A percentile compares a stretch with the other conserved stretches of the same genome.
These are phyloP conservation scores for Kuraishia piskuri DNA, from an alignment of 805 yeast genomes.

Conservation along the genomic window DNA sequence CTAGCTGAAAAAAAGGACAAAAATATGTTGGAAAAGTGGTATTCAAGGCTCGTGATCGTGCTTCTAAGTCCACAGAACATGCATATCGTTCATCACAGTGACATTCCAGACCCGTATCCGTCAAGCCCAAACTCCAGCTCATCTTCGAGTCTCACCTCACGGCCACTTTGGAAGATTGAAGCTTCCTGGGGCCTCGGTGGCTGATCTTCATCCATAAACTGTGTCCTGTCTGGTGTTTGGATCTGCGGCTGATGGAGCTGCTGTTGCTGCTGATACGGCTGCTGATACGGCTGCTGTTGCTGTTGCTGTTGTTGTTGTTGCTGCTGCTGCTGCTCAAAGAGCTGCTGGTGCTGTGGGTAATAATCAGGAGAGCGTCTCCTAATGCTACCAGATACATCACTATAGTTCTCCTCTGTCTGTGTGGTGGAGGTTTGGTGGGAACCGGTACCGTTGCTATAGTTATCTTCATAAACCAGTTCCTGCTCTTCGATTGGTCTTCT, in stretches of 20 bases:
- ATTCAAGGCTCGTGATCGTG: neutral
- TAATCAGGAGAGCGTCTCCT: neutral
- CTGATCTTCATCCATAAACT: slow-evolving; percentile 30
- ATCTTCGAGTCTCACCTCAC: slow-evolving; percentile 43
- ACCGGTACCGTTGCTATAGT: neutral
- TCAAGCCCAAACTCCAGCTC: slow-evolving; percentile 66
- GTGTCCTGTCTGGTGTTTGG: slow-evolving; percentile 35
- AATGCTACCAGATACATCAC: neutral
- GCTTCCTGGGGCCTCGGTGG: slow-evolving; percentile 62
- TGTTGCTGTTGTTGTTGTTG: slow-evolving; percentile 18
- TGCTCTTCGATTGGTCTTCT: slow-evolving; percentile 61
- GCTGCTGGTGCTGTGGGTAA: slow-evolving; percentile 8
- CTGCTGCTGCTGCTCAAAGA: slow-evolving; percentile 10
- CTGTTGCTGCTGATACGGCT: slow-evolving; percentile 23
- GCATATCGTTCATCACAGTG: slow-evolving; percentile 1
- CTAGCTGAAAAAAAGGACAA: neutral
- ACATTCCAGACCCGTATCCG: slow-evolving; percentile 23
- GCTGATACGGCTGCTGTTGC: slow-evolving; percentile 14
- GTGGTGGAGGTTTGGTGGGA: neutral
- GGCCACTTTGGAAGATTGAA: slow-evolving; percentile 8
- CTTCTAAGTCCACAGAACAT: neutral
- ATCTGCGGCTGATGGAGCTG: slow-evolving; percentile 23
- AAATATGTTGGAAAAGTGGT: neutral
- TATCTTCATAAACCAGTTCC: slow-evolving; percentile 23
- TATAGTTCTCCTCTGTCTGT: neutral